These are phyloP conservation scores for Penicillium arizonense DNA, from an alignment of 495 filamentous ascomycete species.

Conservation along the genomic window DNA sequence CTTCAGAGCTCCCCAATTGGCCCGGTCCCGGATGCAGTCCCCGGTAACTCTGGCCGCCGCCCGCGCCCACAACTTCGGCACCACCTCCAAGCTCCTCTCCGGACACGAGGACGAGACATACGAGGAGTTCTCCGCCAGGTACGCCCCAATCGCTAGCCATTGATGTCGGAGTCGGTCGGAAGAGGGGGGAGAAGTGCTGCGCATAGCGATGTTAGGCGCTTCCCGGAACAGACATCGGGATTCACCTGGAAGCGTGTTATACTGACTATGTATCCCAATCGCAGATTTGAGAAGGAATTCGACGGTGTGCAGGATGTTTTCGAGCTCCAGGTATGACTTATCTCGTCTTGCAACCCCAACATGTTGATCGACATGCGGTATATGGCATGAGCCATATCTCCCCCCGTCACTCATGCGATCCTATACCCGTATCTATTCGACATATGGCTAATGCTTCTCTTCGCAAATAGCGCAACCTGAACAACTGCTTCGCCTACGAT, in stretches of 20 bases:
- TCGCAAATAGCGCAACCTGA: conserved; percentile 81
- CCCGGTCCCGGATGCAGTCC: conserved; percentile 56
- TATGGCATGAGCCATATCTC: conserved; percentile 3
- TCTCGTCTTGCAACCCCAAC: neutral
- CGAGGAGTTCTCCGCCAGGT: conserved; percentile 98
- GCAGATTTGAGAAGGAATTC: conserved; percentile 99
- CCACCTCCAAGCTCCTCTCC: conserved; percentile 55
- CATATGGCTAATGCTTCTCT: conserved; percentile 3
- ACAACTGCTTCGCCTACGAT: conserved; percentile 99
- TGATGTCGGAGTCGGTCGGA: conserved; percentile 19
- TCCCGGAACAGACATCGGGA: conserved; percentile 8
- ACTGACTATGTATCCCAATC: conserved; percentile 26
- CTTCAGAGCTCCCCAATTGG: conserved; percentile 56
- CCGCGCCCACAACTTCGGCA: conserved; percentile 65
- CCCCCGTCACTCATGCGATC: neutral
- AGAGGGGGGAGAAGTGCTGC: conserved; percentile 1
- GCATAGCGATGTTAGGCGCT: conserved; percentile 8
- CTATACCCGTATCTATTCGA: neutral
- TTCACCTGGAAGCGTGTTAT: conserved; percentile 1
- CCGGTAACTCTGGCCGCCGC: conserved; percentile 49
- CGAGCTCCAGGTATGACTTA: conserved; percentile 86
- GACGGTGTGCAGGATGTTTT: conserved; percentile 97
- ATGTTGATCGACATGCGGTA: conserved; percentile 6
- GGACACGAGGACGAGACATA: conserved; percentile 89
- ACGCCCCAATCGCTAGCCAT: conserved; percentile 44